Conservation (phyloP, 2,329 filamentous ascomycete genomes). For the Pseudocercospora cruenta region DNA sequence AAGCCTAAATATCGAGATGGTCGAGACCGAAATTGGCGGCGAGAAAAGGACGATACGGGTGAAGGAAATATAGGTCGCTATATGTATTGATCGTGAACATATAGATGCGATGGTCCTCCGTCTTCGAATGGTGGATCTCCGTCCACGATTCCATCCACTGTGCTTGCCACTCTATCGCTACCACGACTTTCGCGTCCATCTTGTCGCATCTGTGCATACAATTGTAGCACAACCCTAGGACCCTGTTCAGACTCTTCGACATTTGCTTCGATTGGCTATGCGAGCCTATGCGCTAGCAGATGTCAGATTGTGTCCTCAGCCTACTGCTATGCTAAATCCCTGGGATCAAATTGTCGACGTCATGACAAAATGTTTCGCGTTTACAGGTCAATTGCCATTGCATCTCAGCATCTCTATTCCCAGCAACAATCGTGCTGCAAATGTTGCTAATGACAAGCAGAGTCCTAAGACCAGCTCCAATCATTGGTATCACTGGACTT, state of each 20-base stretch:
- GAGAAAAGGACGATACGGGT: conserved; percentile 21
- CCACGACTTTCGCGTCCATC: neutral
- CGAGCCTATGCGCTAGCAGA: neutral
- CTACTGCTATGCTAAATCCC: neutral
- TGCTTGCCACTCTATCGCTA: neutral
- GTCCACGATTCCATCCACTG: neutral
- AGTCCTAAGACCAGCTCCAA: conserved; percentile 19
- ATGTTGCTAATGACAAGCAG: conserved; percentile 15
- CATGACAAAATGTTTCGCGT: conserved; percentile 6
- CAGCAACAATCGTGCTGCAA: neutral
- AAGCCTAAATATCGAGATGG: conserved; percentile 84
- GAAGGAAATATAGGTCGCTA: conserved; percentile 17
- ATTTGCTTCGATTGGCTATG: neutral
- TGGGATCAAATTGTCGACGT: neutral
- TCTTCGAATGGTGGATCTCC: neutral
- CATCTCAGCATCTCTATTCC: neutral
- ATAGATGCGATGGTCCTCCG: neutral
- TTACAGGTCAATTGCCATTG: neutral
- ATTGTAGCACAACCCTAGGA: neutral
- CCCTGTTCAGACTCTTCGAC: neutral
- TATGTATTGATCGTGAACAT: neutral
- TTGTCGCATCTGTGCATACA: neutral
- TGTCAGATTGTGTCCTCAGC: neutral
- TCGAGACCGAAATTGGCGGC: conserved; percentile 56
- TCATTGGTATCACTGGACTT: conserved; percentile 22